Evolutionary conservation across 495 filamentous ascomycete species (phyloP), one percentile per base, ranked within the genome.

Genomic region (Tricharina praecox): DNA sequence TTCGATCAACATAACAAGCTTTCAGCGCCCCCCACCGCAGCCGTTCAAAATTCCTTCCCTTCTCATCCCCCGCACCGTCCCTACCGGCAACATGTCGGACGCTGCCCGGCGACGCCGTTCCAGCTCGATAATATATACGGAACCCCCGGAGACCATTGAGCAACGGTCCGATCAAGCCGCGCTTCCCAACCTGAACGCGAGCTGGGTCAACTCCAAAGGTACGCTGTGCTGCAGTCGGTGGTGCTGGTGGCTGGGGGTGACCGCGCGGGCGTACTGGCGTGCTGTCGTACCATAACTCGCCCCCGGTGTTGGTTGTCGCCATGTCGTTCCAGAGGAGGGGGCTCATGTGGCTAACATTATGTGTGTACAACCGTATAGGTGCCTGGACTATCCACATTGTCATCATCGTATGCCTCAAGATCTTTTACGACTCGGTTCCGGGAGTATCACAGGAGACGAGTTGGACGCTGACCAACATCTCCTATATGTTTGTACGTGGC

Each of bases 171-270:
- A 97, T 64, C 90, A 97, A 73, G 78, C 85, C 23, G 84, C 84
- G 10, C 66, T 95, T 51, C 90, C 90, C 24, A 97, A 97, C 58
- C 64, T 95, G 62, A n/a, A n/a, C n/a, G n/a, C n/a, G n/a, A n/a
- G n/a, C n/a, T n/a, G n/a, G n/a, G n/a, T n/a, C n/a, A n/a, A 97
- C 67, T 83, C 85, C 52, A 97, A 97, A 72, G 90, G 90, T 96
- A 68, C 28, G 28, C 28, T 32, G 28, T 13, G 13, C 28, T 32
- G 28, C 28, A 32, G 13, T 7, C 28, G n/a, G n/a, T n/a, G n/a
- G n/a, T n/a, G n/a, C n/a, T n/a, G n/a, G n/a, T n/a, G n/a, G n/a
- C n/a, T n/a, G n/a, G n/a, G n/a, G n/a, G n/a, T n/a, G n/a, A 32
- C 28, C 28, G 28, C 28, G 13, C 7, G 28, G 28, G 7, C 28